These are phyloP conservation scores for Erodium texanum DNA, from an alignment of 441 rosid genomes.

Conservation along the genomic window DNA sequence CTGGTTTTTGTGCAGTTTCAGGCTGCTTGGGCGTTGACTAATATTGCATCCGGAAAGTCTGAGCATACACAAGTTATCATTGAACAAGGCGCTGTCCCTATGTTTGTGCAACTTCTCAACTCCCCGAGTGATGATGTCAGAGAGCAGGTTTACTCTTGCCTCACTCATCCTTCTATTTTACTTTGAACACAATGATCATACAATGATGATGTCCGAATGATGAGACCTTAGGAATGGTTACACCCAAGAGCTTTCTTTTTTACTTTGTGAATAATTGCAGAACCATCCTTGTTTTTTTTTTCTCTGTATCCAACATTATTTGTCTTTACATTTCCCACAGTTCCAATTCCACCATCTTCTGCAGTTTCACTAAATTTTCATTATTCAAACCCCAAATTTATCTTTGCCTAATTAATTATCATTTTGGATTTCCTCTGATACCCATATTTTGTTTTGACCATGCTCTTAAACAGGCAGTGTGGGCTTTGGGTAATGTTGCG, in stretches of 20 bases:
- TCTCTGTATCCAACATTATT: not conserved
- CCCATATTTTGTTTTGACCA: not conserved
- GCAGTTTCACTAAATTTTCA: not conserved
- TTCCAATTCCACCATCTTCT: not conserved
- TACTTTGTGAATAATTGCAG: not conserved
- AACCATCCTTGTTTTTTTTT: not conserved
- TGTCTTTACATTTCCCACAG: not conserved
- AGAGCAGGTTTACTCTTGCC: slow-evolving; percentile 39
- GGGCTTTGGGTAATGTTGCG: slow-evolving; percentile 58
- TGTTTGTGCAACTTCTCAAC: slow-evolving; percentile 48
- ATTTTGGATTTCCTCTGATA: not conserved
- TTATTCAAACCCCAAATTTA: not conserved
- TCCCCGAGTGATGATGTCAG: slow-evolving; percentile 48
- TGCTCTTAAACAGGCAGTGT: slow-evolving; percentile 33
- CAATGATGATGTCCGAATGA: too few relatives aligned
- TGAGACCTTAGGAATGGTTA: not conserved
- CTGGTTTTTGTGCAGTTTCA: slow-evolving; percentile 35
- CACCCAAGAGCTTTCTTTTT: too few relatives aligned
- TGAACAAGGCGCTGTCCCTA: slow-evolving; percentile 52
- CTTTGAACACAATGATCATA: too few relatives aligned
- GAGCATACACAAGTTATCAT: slow-evolving; percentile 52
- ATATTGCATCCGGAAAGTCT: slow-evolving; percentile 54
- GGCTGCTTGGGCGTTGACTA: slow-evolving; percentile 62
- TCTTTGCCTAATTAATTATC: not conserved
- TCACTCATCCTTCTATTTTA: not conserved